Base-by-base conservation (phyloP, 192 early-diverging fungal species). In the Coemansia sp. region DNA sequence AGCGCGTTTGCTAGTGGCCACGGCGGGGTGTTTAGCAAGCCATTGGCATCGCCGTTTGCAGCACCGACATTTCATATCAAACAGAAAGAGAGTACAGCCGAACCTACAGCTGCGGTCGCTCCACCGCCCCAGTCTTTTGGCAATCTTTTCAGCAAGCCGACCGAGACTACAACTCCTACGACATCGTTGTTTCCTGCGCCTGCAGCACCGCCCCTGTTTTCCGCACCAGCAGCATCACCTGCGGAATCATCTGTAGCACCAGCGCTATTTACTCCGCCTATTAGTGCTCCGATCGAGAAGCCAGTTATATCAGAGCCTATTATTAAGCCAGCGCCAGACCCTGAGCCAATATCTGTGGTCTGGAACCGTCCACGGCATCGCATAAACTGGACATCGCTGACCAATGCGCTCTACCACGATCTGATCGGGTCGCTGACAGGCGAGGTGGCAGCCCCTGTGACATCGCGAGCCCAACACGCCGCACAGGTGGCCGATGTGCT, bases 331-430 rank as follows among this genome's bases (percentile, higher is more conserved):
- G 16, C 2, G 3, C 51, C 61, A 10, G 37, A 49, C 21, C 59
- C 59, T 6, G 52, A 61, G n/a, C 37, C 37, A 17, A 37, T 60
- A 11, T 25, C 54, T 3, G 54, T 80, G 10, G 68, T 74, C 4
- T 80, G 77, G 77, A 73, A 74, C 62, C 55, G 47, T n/a, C 77
- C 77, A 22, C 71, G 77, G 17, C 57, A 59, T 29, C 71, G 71
- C 39, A 74, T 80, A 55, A 74, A 71, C 65, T 80, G 71, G 68
- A 80, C 77, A 7, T 62, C 68, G 21, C 68, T 80, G 14, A 63
- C 68, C 11, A 71, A 80, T 49, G 50, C 68, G 2, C 51, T 80
- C 10, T 80, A 72, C 62, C 55, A 69, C 61, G 59, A 67, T 21
- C 48, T 80, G 35, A 38, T 80, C 5, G 71, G 31, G 12, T 67